Evolutionary conservation across 164 flowering plant genomes (phyloP).

Genomic region (Chimonanthus salicifolius): DNA sequence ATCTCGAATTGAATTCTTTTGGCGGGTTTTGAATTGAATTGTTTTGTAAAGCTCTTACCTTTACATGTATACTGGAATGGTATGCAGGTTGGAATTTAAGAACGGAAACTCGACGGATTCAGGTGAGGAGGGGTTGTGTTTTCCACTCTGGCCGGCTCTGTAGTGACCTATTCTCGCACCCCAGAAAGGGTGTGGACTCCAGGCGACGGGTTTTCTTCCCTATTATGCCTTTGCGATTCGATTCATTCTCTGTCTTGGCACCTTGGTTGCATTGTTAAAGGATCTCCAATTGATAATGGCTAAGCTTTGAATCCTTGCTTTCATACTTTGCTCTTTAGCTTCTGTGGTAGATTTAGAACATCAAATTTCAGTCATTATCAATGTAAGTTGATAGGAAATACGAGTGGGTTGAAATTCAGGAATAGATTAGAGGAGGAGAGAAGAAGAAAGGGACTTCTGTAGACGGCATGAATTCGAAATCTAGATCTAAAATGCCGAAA

Average conservation of each 20-base stretch:
- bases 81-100: background rate
- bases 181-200: background rate
- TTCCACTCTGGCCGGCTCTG: background rate
- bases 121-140: conserved; percentile 28
- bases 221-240: background rate
- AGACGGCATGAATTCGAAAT: background rate
- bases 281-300: conserved; percentile 74
- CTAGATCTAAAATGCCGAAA: conserved; percentile 30
- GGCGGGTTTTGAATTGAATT: background rate
- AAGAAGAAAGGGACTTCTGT: background rate
- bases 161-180: background rate
- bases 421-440: background rate
- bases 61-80: background rate
- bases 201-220: background rate
- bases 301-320: conserved; percentile 24
- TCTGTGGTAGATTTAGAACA: background rate
- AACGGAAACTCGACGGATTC: conserved; percentile 28
- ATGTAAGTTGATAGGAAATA: conserved; percentile 9
- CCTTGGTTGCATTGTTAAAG: conserved; percentile 19
- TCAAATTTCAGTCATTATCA: conserved; percentile 5
- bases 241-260: conserved; percentile 28
- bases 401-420: background rate
- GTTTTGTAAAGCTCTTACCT: background rate
- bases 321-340: background rate
- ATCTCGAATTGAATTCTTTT: background rate